Conservation (phyloP, 2,329 filamentous ascomycete species). For the Phaeophleospora eucalypticola region DNA sequence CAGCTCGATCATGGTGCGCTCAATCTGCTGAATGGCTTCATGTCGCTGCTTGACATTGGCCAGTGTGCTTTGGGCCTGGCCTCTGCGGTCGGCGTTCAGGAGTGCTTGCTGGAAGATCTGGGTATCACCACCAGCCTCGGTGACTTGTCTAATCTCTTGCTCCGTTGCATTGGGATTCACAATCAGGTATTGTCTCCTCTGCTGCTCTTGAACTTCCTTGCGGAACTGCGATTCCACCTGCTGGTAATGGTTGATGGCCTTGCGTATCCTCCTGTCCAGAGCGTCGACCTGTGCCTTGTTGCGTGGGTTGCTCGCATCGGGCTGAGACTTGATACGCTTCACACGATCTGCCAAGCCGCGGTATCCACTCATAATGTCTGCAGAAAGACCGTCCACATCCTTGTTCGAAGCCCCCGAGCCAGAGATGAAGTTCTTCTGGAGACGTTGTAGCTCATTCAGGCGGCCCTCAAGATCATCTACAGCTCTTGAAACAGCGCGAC, state of each 20-base stretch:
- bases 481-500: slow-evolving; percentile 71
- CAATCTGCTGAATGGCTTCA: slow-evolving; percentile 84
- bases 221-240: slow-evolving; percentile 74
- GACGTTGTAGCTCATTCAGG: slow-evolving; percentile 65
- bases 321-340: slow-evolving; percentile 73
- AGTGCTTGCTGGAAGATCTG: slow-evolving; percentile 88
- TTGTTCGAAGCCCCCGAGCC: slow-evolving; percentile 59
- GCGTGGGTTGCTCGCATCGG: slow-evolving; percentile 66
- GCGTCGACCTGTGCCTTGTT: slow-evolving; percentile 78
- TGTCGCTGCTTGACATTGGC: slow-evolving; percentile 79
- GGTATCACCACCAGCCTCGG: slow-evolving; percentile 65
- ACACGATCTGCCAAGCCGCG: slow-evolving; percentile 74
- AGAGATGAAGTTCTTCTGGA: slow-evolving; percentile 68
- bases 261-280: slow-evolving; percentile 74
- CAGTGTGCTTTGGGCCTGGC: slow-evolving; percentile 75
- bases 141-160: slow-evolving; percentile 70
- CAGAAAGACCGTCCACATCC: slow-evolving; percentile 68
- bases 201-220: slow-evolving; percentile 74
- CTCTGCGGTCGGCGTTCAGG: slow-evolving; percentile 73
- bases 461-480: slow-evolving; percentile 71
- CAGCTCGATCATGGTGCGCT: slow-evolving; percentile 82
- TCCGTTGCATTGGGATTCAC: slow-evolving; percentile 67
- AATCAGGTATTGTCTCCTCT: slow-evolving; percentile 86
- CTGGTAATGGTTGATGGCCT: slow-evolving; percentile 77
- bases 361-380: slow-evolving; percentile 80